phyloP scores from a whole-genome alignment of 2,329 filamentous ascomycete genomes.

The Penicillium fuscoglaucum region DNA sequence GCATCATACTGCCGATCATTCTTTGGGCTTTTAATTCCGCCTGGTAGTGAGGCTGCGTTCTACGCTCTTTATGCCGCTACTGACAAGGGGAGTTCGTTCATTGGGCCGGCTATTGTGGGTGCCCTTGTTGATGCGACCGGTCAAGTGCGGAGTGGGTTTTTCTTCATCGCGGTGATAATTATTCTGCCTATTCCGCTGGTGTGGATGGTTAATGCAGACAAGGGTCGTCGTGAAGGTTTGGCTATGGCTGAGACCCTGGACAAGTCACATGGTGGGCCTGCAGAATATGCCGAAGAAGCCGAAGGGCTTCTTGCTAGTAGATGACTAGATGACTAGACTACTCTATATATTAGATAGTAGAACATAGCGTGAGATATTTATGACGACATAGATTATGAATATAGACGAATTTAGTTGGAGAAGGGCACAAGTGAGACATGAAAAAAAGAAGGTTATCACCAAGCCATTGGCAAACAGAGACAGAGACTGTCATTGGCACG shows the following conservation, averaged over 20 bases:
- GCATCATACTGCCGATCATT: constrained; percentile 83
- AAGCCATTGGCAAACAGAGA: neutral
- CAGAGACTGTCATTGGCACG: neutral
- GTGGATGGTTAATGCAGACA: constrained; percentile 61
- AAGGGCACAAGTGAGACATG: neutral
- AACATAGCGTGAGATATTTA: neutral
- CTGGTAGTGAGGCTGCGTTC: constrained; percentile 86
- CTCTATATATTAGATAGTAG: neutral
- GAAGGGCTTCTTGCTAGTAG: constrained; percentile 29
- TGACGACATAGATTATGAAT: neutral
- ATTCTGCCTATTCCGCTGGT: constrained; percentile 78
- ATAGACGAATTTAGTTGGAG: neutral
- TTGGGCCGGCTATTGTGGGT: constrained; percentile 86
- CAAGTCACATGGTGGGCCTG: constrained; percentile 16
- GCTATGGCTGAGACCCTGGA: constrained; percentile 33
- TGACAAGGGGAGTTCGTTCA: constrained; percentile 86
- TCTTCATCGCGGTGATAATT: constrained; percentile 81
- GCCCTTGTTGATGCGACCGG: constrained; percentile 78
- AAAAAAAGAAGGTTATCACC: neutral
- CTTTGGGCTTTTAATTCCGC: constrained; percentile 84
- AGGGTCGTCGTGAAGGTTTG: constrained; percentile 36
- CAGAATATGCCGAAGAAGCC: constrained; percentile 27
- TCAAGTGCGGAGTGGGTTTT: constrained; percentile 78
- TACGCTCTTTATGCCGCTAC: constrained; percentile 94
- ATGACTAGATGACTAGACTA: neutral